phyloP scores from a whole-genome alignment of 2,329 filamentous ascomycete genomes.

The Leptographium radiaticola region DNA sequence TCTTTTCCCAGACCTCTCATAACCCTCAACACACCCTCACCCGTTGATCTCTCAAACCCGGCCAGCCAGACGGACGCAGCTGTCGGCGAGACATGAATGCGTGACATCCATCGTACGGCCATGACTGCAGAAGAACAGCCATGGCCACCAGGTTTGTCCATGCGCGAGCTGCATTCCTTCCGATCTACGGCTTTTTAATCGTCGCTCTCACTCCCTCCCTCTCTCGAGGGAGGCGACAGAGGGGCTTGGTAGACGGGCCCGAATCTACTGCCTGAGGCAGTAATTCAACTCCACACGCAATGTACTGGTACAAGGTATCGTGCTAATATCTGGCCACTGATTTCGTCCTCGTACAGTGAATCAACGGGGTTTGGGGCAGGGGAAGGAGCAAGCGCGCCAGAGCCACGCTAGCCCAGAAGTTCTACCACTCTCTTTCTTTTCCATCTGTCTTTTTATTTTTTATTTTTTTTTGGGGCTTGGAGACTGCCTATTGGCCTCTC shows the following conservation, averaged over 20 bases:
- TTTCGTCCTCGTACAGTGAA: background rate
- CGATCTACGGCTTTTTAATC: background rate
- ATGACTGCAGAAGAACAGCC: background rate
- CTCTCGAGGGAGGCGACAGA: background rate
- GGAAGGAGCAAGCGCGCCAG: slow-evolving; percentile 9
- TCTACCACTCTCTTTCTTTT: slow-evolving; percentile 2
- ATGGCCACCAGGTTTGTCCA: background rate
- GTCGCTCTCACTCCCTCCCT: background rate
- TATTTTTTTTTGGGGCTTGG: slow-evolving; percentile 1
- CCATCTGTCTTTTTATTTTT: slow-evolving; percentile 4
- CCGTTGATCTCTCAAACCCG: background rate
- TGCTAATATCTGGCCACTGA: background rate
- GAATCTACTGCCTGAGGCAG: background rate
- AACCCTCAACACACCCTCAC: background rate
- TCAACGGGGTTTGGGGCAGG: slow-evolving; percentile 1
- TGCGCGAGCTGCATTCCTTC: background rate
- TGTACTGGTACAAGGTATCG: slow-evolving; percentile 5
- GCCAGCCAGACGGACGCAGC: background rate
- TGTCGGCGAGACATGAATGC: background rate
- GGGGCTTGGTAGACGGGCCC: background rate
- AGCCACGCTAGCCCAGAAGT: slow-evolving; percentile 9
- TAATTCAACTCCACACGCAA: background rate
- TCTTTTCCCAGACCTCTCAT: background rate
- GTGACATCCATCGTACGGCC: background rate
- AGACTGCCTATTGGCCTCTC: slow-evolving; percentile 3